Evolutionary conservation across 116 monocot species (phyloP), one percentile per base, ranked within the genome.

Genomic region (Trichopus zeylanicus): DNA sequence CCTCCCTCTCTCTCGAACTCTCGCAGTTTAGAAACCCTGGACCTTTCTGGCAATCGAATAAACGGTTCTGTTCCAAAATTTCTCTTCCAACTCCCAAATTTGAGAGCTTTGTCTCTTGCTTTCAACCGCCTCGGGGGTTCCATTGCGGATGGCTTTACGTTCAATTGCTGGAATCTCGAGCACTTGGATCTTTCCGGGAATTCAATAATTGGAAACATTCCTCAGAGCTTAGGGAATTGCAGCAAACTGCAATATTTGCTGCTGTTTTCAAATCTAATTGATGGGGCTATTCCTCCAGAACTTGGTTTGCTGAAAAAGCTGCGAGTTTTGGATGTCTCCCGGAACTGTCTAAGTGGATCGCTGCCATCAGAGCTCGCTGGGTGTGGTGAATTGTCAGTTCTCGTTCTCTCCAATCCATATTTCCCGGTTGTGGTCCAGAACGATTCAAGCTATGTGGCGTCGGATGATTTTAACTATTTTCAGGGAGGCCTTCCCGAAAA

Each of bases 321-420:
- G 27, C 64, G 65, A 49, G 75, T 70, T 53, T 75, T 90, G 58
- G 86, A 95, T 61, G 61, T 95, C 11, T 95, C 95, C 10, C 78
- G 75, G 62, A 95, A 95, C 56, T 78, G 74, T 46, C 58, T 95
- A 48, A 87, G 87, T 33, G 84, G 90, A 18, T 47, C 38, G 29
- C 61, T 97, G 16, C 95, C 95, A 2, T 34, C 55, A 0, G 87
- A 90, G 67, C 81, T 97, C 5, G 90, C 87, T 0, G 78, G 78
- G 24, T 97, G 95, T 47, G 21, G 33, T 16, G 62, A 83, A 18
- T 60, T 97, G 25, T 81, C 81, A 27, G 70, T 78, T 53, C 60
- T 97, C 29, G 67, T 97, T 47, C 70, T 97, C n/a, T 70, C 80
- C 1, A 83, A 81, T 60, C 63, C 64, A 3, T 86, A 64, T 46